Base-by-base conservation (phyloP, 2,329 filamentous ascomycete genomes). In the Stachybotrys chartarum region DNA sequence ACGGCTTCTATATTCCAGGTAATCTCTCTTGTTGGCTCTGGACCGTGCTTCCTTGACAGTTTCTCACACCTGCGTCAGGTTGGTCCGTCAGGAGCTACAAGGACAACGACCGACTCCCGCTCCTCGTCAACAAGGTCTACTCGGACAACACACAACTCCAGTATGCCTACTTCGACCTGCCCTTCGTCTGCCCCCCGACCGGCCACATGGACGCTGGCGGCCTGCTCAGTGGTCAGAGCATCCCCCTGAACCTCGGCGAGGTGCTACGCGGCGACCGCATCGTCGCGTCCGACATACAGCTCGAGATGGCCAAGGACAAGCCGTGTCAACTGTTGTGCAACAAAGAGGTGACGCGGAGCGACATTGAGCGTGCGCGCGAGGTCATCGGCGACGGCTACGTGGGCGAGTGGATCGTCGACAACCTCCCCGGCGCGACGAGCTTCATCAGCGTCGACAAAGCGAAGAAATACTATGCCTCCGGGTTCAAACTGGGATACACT, bases 341-440 rank as follows among this genome's bases (percentile, higher is more conserved):
- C 44, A 80, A 79, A 52, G 79, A 86, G 54, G 76, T 94, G 16
- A 81, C 82, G 59, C 79, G 82, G 45, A 76, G 78, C 50, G 87
- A 86, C 50, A 70, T 95, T 56, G 79, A 81, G 62, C 82, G 84
- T 67, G 87, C 88, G 5, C 82, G 81, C 62, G 78, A 91, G 58
- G 74, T 96, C 64, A 86, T 96, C 45, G 81, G 81, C 58, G 82
- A 91, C 54, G 89, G 88, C 42, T 95, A 94, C 69, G 85, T 94
- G n/a, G 86, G 86, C 2, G 91, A 96, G 71, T 96, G 91, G 91
- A 95, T 96, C 61, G 88, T 94, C 60, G 91, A 96, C 70, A 96
- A 96, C 64, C 78, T 96, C 10, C 91, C 91, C 1, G 91, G 91
- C 7, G 91, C 91, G 42, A 95, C 91, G 8, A 92, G 87, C 69